These are phyloP conservation scores for Diaporthe velutina DNA, from an alignment of 2,329 filamentous ascomycete species.

Conservation along the genomic window DNA sequence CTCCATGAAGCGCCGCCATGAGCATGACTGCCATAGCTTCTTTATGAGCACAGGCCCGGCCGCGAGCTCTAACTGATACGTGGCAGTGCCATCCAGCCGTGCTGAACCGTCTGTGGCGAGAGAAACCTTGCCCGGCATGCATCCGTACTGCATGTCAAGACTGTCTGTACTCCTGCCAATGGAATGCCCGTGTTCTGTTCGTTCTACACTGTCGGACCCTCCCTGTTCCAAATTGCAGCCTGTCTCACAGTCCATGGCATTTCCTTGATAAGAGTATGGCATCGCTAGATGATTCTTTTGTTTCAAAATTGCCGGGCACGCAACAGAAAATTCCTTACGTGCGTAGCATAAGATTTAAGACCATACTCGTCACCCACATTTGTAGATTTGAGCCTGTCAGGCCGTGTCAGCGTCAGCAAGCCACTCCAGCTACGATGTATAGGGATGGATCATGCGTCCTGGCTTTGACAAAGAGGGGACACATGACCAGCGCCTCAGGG, in stretches of 20 bases:
- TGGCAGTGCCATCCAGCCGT: background rate
- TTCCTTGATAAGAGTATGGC: background rate
- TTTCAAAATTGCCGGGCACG: background rate
- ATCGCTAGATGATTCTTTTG: background rate
- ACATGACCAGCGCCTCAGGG: too few species aligned
- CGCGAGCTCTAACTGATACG: constrained; percentile 4
- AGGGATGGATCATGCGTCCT: too few species aligned
- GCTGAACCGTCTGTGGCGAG: background rate
- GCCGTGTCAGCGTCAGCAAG: too few species aligned
- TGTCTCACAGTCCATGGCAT: background rate
- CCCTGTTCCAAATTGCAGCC: background rate
- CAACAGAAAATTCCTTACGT: background rate
- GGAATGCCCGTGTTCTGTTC: background rate
- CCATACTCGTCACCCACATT: background rate
- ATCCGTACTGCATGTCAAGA: background rate
- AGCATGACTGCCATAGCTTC: background rate
- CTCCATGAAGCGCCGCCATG: constrained; percentile 1
- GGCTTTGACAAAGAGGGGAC: too few species aligned
- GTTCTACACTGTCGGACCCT: background rate
- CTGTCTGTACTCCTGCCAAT: background rate
- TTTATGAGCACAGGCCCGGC: background rate
- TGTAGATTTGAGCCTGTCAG: background rate
- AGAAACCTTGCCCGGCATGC: background rate
- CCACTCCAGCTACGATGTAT: too few species aligned
- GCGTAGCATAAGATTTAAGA: too few species aligned